Evolutionary conservation across 192 early-diverging fungal species (phyloP).

Genomic region (Podila epigama): DNA sequence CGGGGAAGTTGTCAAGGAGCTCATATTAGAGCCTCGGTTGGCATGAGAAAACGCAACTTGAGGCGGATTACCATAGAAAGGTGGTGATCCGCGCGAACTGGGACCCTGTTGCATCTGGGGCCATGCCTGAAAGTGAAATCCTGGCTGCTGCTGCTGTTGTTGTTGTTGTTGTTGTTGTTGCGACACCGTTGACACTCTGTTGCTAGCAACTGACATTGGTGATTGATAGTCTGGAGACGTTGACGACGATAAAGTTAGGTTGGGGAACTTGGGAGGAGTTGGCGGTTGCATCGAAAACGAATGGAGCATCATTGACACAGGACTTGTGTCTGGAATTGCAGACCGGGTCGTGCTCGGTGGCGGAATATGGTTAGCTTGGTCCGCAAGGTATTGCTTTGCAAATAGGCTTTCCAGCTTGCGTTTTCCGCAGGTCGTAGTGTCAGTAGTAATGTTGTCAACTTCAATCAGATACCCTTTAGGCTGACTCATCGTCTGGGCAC

Average conservation of each 20-base stretch:
- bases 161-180: not conserved
- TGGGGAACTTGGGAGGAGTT: no score
- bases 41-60: no score
- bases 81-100: no score
- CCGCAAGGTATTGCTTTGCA: not conserved
- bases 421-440: not conserved
- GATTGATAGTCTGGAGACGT: no score
- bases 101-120: not conserved
- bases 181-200: not conserved
- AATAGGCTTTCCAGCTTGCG: not conserved
- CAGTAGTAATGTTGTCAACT: not conserved
- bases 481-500: not conserved
- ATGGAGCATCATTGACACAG: not conserved
- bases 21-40: no score
- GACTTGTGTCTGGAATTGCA: not conserved
- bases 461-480: not conserved
- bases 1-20: no score
- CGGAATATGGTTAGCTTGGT: not conserved
- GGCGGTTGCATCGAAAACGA: no score
- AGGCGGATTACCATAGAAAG: not conserved
- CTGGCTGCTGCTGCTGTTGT: not conserved
- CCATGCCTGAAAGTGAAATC: slow-evolving; percentile 5
- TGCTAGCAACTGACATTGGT: no score
- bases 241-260: no score
- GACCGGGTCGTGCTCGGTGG: not conserved